Percentiles rank a stretch among this genome's conserved stretches.
Evolutionary conservation across 805 yeast species (phyloP).

Genomic region (Candida golubevii): DNA sequence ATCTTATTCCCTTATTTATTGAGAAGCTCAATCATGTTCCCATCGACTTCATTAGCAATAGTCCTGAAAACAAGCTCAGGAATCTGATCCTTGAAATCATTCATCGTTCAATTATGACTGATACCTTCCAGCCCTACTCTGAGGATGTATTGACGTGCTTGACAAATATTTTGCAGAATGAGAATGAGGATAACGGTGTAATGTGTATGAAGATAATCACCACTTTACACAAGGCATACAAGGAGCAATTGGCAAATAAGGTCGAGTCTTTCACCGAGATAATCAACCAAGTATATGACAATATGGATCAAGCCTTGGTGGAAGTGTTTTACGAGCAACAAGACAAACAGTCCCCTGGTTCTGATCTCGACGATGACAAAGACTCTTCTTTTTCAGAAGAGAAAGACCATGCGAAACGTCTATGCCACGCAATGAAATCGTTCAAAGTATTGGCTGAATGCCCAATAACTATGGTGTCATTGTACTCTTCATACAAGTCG

Average conservation of each 20-base stretch:
- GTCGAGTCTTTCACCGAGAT: constrained; percentile 77
- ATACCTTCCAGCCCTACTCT: constrained; percentile 70
- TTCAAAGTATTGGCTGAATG: constrained; percentile 93
- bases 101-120: constrained; percentile 79
- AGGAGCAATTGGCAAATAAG: constrained; percentile 57
- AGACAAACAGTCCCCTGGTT: constrained; percentile 6
- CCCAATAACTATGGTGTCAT: constrained; percentile 92
- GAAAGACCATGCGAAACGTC: constrained; percentile 42
- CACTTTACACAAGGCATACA: constrained; percentile 80
- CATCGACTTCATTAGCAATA: constrained; percentile 58
- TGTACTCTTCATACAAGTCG: constrained; percentile 82
- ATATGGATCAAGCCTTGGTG: constrained; percentile 70
- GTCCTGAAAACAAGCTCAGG: constrained; percentile 76
- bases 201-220: constrained; percentile 85
- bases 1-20: constrained; percentile 66
- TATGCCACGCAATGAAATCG: constrained; percentile 69
- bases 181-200: constrained; percentile 95
- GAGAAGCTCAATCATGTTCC: constrained; percentile 63
- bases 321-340: constrained; percentile 51
- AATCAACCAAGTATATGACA: constrained; percentile 71
- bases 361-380: constrained; percentile 11
- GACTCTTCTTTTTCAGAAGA: constrained; percentile 10
- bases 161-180: constrained; percentile 57
- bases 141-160: constrained; percentile 54
- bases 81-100: constrained; percentile 72